Base-by-base conservation (phyloP, 352 stramenopile genomes). In the Phytophthora fragariaefolia region DNA sequence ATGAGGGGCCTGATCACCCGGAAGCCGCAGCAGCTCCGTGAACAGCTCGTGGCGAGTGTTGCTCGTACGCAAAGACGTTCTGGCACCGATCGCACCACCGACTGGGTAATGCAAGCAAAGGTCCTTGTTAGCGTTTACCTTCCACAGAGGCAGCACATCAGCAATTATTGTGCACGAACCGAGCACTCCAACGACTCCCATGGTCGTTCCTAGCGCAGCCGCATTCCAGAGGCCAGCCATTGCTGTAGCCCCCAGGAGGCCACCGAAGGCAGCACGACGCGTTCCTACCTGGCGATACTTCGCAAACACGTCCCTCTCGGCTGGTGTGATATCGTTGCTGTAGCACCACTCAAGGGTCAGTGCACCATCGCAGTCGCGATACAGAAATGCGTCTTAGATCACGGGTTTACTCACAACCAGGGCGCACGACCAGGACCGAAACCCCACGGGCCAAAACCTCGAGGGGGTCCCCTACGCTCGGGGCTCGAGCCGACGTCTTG, bases 161-260 rank as follows among this genome's bases (percentile, higher is more conserved):
- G n/a, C n/a, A n/a, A n/a, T n/a, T n/a, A 40, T 22, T 30, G 18
- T 28, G n/a, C 12, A 46, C 40, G 40, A 46, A 71, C 63, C 49
- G n/a, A 71, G 34, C 23, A 71, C 48, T 15, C 63, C 63, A 17
- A 45, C 53, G n/a, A 71, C 56, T 7, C 63, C 63, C 55, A 66
- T 45, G 2, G 53, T 49, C 2, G 55, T 71, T n/a, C 63, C 47
- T 7, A 71, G 27, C 2, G 55, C 46, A 26, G 55, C 54, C 3
- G 43, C 24, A 20, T 71, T 71, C 63, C 63, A 71, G 20, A 71
- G 40, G 4, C 63, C 63, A 38, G 63, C 63, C 63, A 71, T 71
- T 1, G 63, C 56, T 43, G 48, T 55, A 8, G 56, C 63, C 18
- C 63, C 63, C 28, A 71, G 36, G 7, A 66, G 22, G 20, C 63